Conservation (phyloP, 768 basidiomycete genomes). For the Trametes gibbosa region DNA sequence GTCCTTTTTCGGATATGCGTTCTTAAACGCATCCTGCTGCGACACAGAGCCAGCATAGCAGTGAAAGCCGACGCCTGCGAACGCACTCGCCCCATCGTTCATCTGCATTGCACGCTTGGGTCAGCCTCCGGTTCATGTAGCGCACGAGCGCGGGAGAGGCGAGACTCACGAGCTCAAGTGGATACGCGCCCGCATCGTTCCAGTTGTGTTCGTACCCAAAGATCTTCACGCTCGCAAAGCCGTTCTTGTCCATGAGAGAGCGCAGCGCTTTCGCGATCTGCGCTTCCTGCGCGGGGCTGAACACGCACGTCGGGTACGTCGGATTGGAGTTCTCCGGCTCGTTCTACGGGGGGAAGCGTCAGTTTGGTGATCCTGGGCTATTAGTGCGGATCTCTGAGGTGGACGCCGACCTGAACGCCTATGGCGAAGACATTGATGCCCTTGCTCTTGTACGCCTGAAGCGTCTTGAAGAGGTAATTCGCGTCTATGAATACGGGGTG, state of each 20-base stretch:
- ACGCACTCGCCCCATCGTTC: conserved; percentile 52
- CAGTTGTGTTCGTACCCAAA: conserved; percentile 78
- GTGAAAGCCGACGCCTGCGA: conserved; percentile 69
- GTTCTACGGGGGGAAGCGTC: conserved; percentile 38
- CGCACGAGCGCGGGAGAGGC: neutral
- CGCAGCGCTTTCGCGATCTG: conserved; percentile 56
- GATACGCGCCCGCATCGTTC: conserved; percentile 61
- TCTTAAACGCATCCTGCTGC: conserved; percentile 55
- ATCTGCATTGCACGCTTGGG: conserved; percentile 35
- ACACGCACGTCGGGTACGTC: conserved; percentile 63
- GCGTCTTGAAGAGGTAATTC: conserved; percentile 65
- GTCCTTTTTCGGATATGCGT: conserved; percentile 56
- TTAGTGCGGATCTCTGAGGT: neutral
- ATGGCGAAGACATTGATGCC: conserved; percentile 67
- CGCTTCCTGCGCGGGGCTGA: conserved; percentile 56
- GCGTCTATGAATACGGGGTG: conserved; percentile 45
- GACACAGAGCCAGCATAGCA: conserved; percentile 60
- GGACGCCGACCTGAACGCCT: conserved; percentile 41
- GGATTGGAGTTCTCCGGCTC: conserved; percentile 55
- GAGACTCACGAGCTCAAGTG: conserved; percentile 47
- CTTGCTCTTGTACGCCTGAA: conserved; percentile 63
- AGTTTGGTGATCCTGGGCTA: too few relatives aligned
- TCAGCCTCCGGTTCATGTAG: neutral
- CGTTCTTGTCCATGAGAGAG: conserved; percentile 58
- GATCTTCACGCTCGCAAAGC: conserved; percentile 56